phyloP scores from a whole-genome alignment of 805 yeast species.

The Starmerella sirachaensis region DNA sequence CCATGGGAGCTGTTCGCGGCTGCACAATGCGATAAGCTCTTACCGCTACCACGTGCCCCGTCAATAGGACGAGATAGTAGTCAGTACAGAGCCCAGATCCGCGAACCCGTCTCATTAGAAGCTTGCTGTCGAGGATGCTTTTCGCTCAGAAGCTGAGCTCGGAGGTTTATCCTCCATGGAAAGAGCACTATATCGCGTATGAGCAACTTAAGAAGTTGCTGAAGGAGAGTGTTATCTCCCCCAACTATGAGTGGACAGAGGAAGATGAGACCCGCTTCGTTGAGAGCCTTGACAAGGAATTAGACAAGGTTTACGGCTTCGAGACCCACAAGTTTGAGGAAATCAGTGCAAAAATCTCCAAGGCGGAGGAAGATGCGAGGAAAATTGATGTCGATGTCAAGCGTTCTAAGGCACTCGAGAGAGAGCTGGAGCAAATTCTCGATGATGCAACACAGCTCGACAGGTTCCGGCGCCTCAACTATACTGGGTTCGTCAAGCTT shows the following conservation, averaged over 20 bases:
- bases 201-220: constrained; percentile 78
- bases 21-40: too few relatives aligned
- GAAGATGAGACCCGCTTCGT: constrained; percentile 75
- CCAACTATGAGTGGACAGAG: constrained; percentile 57
- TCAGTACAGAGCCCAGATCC: too few relatives aligned
- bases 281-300: constrained; percentile 60
- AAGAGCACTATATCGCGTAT: constrained; percentile 74
- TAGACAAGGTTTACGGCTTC: constrained; percentile 87
- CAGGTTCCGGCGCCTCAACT: constrained; percentile 80
- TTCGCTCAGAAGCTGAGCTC: constrained; percentile 74
- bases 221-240: constrained; percentile 38
- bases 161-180: constrained; percentile 86
- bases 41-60: too few relatives aligned
- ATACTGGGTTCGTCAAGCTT: constrained; percentile 87
- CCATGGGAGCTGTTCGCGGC: too few relatives aligned
- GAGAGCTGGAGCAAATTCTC: constrained; percentile 59
- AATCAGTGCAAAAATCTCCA: constrained; percentile 50
- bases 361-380: constrained; percentile 50
- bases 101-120: not conserved
- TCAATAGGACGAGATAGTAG: too few relatives aligned
- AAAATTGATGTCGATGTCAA: constrained; percentile 22
- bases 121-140: constrained; percentile 45
- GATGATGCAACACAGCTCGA: constrained; percentile 74
- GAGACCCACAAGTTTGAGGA: constrained; percentile 59
- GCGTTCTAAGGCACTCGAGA: constrained; percentile 44